Conservation (phyloP, 2,329 filamentous ascomycete genomes). For the Exophiala viscosa region DNA sequence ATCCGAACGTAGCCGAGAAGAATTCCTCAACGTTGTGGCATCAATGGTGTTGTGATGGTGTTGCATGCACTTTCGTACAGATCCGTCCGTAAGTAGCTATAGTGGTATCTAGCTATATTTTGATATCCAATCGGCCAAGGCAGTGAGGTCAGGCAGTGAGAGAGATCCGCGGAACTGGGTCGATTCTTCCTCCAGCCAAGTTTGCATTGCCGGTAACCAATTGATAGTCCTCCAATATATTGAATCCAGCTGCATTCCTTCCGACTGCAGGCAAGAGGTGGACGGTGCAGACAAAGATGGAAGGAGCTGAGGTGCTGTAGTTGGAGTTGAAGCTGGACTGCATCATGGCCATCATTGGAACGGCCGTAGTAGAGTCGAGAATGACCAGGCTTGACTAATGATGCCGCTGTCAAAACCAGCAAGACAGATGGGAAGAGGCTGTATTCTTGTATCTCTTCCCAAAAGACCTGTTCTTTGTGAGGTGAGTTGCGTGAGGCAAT, state of each 20-base stretch:
- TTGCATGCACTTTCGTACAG: neutral
- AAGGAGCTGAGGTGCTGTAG: neutral
- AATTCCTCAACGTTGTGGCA: neutral
- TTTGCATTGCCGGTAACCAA: constrained; percentile 14
- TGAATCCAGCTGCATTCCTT: neutral
- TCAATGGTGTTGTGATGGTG: neutral
- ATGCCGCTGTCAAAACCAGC: constrained; percentile 19
- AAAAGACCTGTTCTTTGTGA: neutral
- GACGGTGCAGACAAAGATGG: neutral
- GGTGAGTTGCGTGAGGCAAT: neutral
- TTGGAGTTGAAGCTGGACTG: neutral
- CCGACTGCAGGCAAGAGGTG: neutral
- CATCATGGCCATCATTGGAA: neutral
- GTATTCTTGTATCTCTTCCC: neutral
- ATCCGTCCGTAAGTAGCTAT: neutral
- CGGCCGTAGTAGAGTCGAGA: neutral
- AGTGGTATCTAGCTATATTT: neutral
- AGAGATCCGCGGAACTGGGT: constrained; percentile 1
- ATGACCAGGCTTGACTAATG: constrained; percentile 15
- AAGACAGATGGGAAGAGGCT: neutral
- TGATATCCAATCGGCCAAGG: neutral
- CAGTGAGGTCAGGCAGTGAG: neutral
- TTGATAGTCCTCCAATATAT: constrained; percentile 16
- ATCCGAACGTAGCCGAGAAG: constrained; percentile 1
- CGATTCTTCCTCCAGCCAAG: constrained; percentile 7